Evolutionary conservation across 768 basidiomycete species (phyloP).

Genomic region (Mycena leptocephala): DNA sequence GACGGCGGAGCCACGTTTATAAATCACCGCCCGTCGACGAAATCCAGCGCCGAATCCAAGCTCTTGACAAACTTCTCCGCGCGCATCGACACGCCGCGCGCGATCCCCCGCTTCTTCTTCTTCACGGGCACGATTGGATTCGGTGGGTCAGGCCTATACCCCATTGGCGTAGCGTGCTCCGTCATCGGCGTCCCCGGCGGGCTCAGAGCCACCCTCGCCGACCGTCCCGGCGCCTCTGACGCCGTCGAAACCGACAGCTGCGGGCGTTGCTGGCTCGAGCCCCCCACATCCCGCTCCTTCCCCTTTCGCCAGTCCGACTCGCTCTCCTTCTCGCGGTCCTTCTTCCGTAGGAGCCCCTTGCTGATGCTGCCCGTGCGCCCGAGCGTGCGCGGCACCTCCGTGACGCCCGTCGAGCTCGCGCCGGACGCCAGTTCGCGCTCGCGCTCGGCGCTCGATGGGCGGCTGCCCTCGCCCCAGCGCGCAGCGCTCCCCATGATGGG

Average conservation of each 20-base stretch:
- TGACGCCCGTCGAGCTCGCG: slow-evolving; percentile 17
- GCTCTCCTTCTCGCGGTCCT: slow-evolving; percentile 36
- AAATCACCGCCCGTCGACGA: slow-evolving; percentile 53
- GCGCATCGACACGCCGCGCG: slow-evolving; percentile 51
- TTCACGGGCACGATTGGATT: slow-evolving; percentile 21
- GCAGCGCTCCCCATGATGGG: slow-evolving; percentile 29
- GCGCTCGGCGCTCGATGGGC: slow-evolving; percentile 23
- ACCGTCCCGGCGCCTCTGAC: slow-evolving; percentile 7
- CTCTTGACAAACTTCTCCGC: slow-evolving; percentile 55
- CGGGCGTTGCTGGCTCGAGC: slow-evolving; percentile 42
- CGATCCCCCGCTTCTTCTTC: slow-evolving; percentile 49
- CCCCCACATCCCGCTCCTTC: slow-evolving; percentile 36
- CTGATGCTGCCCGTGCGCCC: slow-evolving; percentile 17
- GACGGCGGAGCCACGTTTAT: no score
- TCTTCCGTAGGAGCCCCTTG: slow-evolving; percentile 34
- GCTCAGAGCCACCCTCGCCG: slow-evolving; percentile 8
- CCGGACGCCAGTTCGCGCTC: not conserved
- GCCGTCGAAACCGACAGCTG: slow-evolving; percentile 48
- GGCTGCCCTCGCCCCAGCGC: slow-evolving; percentile 24
- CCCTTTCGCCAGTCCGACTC: slow-evolving; percentile 37
- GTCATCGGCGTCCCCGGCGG: slow-evolving; percentile 21
- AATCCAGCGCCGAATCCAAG: slow-evolving; percentile 59
- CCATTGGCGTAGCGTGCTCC: not conserved
- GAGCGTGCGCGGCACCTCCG: slow-evolving; percentile 25
- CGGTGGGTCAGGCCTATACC: not conserved